These are phyloP conservation scores for Capronia americana DNA, from an alignment of 2,329 filamentous ascomycete species.

Conservation along the genomic window DNA sequence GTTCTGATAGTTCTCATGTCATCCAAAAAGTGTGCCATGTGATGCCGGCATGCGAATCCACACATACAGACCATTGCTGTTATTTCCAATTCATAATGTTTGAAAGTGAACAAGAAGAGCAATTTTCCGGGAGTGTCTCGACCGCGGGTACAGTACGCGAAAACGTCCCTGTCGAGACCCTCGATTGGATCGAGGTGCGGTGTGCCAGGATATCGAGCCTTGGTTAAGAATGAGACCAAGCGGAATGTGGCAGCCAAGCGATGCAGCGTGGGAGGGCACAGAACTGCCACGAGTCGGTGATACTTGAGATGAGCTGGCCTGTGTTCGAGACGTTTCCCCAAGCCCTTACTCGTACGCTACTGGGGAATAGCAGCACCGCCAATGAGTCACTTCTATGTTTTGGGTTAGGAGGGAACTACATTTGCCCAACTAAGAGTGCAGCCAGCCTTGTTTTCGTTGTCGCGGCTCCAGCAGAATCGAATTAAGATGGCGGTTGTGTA, in stretches of 20 bases:
- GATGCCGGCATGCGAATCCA: neutral
- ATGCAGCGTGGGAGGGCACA: neutral
- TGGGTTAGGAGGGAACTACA: neutral
- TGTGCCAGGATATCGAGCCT: conserved; percentile 5
- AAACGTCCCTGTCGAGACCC: neutral
- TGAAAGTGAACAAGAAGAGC: neutral
- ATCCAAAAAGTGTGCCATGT: neutral
- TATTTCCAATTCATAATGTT: neutral
- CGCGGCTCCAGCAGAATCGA: neutral
- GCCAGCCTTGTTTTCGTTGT: neutral
- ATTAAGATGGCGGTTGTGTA: neutral
- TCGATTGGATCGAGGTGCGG: neutral
- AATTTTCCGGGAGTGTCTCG: neutral
- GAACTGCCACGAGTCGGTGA: neutral
- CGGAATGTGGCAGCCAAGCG: conserved; percentile 2
- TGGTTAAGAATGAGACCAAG: neutral
- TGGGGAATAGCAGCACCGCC: neutral
- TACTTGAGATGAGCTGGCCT: neutral
- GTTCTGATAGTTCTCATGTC: conserved; percentile 7
- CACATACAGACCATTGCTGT: neutral
- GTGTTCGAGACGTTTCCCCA: neutral
- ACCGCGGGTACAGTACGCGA: neutral
- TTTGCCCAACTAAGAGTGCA: neutral
- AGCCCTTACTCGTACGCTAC: no score
- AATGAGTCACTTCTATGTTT: neutral